Base-by-base conservation (phyloP, 345 rosid species). In the Sisymbrium irio region DNA sequence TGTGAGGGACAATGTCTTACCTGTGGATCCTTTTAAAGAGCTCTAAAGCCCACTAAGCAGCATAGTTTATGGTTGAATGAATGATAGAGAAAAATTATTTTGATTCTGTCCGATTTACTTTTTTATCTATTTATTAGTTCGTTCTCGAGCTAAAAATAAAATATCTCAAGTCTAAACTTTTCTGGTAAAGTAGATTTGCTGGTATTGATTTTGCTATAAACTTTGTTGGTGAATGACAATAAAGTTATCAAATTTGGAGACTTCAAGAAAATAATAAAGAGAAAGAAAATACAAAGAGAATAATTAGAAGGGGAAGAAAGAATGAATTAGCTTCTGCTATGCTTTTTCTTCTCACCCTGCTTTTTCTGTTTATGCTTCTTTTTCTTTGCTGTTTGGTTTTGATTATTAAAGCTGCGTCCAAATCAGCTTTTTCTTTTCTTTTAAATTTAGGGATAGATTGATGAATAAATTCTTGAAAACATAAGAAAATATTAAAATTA, bases 321-420 rank as follows among this genome's bases (percentile, higher is more conserved):
- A 70, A 76, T 70, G 71, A 69, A 45, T 55, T 4, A 46, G 59
- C 67, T 58, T 75, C 68, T 66, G 35, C 55, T 59, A 45, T 49
- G 67, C 55, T 47, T 67, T 75, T 65, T 44, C 20, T 37, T 59
- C 64, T 19, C 27, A 36, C 19, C 25, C 6, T 59, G 58, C 72
- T 74, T 74, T 75, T 49, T 60, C 19, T 51, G 68, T 32, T 33
- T 67, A 57, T 74, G 60, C 62, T 59, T 74, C 40, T 46, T 59
- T 66, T 47, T 74, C 51, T 67, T 76, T 59, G 41, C 13, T 63
- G 71, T 55, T 76, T 69, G 65, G 56, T 76, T 76, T 76, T 35
- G 18, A 53, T 53, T 28, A 45, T 65, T 62, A 76, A 76, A 76
- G 75, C 35, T 42, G 49, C 22, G 37, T 45, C 65, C 2, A 58